Evolutionary conservation across 257 asterid species (phyloP), one percentile per base, ranked within the genome.

Genomic region (Solanum habrochaites): DNA sequence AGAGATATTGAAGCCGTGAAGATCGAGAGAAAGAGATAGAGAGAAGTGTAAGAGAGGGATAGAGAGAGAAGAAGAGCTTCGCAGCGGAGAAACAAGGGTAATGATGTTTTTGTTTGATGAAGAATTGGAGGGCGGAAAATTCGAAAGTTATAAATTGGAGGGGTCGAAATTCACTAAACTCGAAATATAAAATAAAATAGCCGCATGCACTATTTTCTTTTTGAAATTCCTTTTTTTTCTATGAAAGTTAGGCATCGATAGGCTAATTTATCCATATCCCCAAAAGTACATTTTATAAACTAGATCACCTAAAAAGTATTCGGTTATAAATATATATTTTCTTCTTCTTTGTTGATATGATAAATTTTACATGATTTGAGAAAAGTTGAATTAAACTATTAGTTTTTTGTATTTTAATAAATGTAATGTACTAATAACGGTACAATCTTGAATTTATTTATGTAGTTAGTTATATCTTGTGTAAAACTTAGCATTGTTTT

Each of bases 1-100:
- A 87, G 47, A 85, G 25, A 80, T 80, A 27, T 25, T 80, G 86
- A 86, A 89, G 90, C 88, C 88, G 88, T 87, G 85, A 88, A 87
- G 91, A 93, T 89, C 88, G 83, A 92, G 85, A 89, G 7, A n/a
- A 25, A 25, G 37, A 72, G 7, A 35, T 27, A 23, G 82, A 73
- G 10, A 13, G 32, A 21, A 25, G 29, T 85, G 56, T 1, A 21
- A 32, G 58, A 43, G 37, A n/a, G 83, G 18, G 62, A n/a, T 20
- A 81, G 75, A 72, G 72, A 32, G 16, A 39, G 85, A 40, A 12
- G 58, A 21, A 74, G 42, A 56, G 81, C 43, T 82, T 88, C 85
- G 43, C 66, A 67, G 75, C 42, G 75, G 42, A 70, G 75, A 70
- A 31, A 70, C 42, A 43, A 74, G 70, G 75, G 83, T 84, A 49